phyloP scores from a whole-genome alignment of 2,329 filamentous ascomycete species.

The Alternaria sp. region DNA sequence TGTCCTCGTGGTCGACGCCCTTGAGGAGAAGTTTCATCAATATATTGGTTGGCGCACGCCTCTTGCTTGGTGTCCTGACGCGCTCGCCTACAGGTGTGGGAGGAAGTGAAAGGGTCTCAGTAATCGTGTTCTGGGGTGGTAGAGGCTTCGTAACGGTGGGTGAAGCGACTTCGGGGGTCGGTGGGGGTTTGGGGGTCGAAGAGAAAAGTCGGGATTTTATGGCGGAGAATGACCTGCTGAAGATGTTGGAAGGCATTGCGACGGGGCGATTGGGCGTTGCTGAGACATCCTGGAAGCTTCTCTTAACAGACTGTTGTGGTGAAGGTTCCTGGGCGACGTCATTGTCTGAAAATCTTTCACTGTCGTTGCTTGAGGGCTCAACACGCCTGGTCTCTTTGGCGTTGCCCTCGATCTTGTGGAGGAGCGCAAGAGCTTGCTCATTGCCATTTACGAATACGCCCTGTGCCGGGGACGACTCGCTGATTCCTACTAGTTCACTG shows the following conservation, averaged over 20 bases:
- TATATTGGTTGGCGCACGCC: slow-evolving; percentile 23
- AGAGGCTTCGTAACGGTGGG: slow-evolving; percentile 23
- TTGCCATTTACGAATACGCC: slow-evolving; percentile 26
- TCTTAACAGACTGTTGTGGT: slow-evolving; percentile 14
- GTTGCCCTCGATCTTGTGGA: slow-evolving; percentile 32
- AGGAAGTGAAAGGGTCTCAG: slow-evolving; percentile 35
- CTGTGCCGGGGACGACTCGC: slow-evolving; percentile 16
- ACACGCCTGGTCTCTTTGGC: slow-evolving; percentile 18
- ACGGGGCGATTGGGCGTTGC: slow-evolving; percentile 22
- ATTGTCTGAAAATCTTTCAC: slow-evolving; percentile 9
- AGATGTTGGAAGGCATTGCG: slow-evolving; percentile 24
- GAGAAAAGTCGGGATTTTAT: slow-evolving; percentile 32
- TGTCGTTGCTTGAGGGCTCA: slow-evolving; percentile 9
- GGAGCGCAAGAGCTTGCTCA: slow-evolving; percentile 34
- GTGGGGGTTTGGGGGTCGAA: slow-evolving; percentile 13
- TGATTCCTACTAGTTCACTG: slow-evolving; percentile 21
- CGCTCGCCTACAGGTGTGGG: slow-evolving; percentile 44
- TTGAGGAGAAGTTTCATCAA: slow-evolving; percentile 31
- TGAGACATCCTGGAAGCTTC: slow-evolving; percentile 9
- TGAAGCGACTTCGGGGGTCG: slow-evolving; percentile 13
- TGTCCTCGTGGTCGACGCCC: slow-evolving; percentile 33
- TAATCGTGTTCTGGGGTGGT: slow-evolving; percentile 29
- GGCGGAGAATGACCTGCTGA: slow-evolving; percentile 35
- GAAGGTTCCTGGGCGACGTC: slow-evolving; percentile 11
- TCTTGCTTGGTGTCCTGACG: slow-evolving; percentile 27